phyloP scores from a whole-genome alignment of 192 early-diverging fungal species.

The Helicostylum pulchrum region DNA sequence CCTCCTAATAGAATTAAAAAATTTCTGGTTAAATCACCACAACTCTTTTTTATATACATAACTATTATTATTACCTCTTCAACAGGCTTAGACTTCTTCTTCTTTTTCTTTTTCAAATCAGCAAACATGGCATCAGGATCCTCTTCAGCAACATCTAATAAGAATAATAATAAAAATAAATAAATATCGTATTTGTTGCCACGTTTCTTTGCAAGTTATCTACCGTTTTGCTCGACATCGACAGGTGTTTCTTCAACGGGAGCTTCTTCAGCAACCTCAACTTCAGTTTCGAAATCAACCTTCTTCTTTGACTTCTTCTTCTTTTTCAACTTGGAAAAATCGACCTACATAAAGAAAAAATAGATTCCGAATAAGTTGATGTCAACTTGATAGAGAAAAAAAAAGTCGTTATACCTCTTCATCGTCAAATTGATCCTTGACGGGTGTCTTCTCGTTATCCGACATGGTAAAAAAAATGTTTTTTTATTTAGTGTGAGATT shows the following conservation, averaged over 20 bases:
- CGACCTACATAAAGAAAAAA: conserved; percentile 24
- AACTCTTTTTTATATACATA: no score
- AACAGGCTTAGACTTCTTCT: conserved; percentile 58
- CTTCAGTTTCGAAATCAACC: conserved; percentile 41
- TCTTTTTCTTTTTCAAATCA: conserved; percentile 89
- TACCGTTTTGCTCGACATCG: background rate
- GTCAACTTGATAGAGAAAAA: background rate
- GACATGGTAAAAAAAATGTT: conserved; percentile 27
- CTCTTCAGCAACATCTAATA: conserved; percentile 39
- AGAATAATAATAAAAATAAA: background rate
- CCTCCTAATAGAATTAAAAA: conserved; percentile 29
- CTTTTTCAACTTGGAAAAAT: conserved; percentile 51
- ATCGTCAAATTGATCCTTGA: conserved; percentile 34
- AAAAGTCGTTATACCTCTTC: conserved; percentile 29
- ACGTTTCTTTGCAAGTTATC: background rate
- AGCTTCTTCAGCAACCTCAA: conserved; percentile 24
- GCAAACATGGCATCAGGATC: conserved; percentile 69
- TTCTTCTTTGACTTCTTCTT: conserved; percentile 69
- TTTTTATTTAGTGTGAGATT: background rate
- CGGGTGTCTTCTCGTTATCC: conserved; percentile 37
- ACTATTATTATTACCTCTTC: conserved; percentile 16
- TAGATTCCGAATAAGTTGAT: background rate
- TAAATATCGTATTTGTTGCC: background rate
- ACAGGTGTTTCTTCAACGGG: conserved; percentile 17
- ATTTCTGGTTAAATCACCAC: background rate